Evolutionary conservation across 176 grass and related monocot species (phyloP).

Genomic region (Rhipidocladum racemiflorum): DNA sequence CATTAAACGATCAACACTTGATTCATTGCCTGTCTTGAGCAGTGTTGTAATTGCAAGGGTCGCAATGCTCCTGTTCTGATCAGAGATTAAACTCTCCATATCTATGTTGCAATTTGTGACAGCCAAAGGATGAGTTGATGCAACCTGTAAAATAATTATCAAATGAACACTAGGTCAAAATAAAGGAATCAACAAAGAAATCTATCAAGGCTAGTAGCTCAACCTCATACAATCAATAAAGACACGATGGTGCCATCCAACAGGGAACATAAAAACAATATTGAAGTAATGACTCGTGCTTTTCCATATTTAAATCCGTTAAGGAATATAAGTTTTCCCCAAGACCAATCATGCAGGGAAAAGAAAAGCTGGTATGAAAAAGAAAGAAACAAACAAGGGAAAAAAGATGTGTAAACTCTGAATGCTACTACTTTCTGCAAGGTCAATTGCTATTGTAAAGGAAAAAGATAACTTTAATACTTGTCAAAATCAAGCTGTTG

Average conservation of each 20-base stretch:
- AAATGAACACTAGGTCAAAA: slow-evolving; percentile 31
- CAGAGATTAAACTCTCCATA: slow-evolving; percentile 98
- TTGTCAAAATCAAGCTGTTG: neutral
- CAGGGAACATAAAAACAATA: neutral
- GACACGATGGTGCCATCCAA: neutral
- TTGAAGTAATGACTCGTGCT: neutral
- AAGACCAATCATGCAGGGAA: neutral
- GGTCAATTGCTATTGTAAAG: neutral
- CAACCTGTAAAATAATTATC: slow-evolving; percentile 59
- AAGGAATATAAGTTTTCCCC: neutral
- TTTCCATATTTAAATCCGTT: slow-evolving; percentile 4
- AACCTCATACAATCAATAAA: neutral
- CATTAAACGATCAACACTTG: slow-evolving; percentile 97
- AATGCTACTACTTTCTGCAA: neutral
- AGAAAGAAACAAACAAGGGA: neutral
- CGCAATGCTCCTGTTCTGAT: slow-evolving; percentile 97
- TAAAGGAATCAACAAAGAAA: slow-evolving; percentile 11
- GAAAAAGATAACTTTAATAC: neutral
- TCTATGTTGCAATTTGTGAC: slow-evolving; percentile 99
- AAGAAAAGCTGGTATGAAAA: neutral
- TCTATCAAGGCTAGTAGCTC: neutral
- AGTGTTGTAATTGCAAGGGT: slow-evolving; percentile 97
- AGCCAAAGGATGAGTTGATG: slow-evolving; percentile 87
- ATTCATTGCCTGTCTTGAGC: slow-evolving; percentile 97
- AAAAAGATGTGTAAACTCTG: neutral